Evolutionary conservation across 2,329 filamentous ascomycete species (phyloP), one percentile per base, ranked within the genome.

Genomic region (Madurella fahalii): DNA sequence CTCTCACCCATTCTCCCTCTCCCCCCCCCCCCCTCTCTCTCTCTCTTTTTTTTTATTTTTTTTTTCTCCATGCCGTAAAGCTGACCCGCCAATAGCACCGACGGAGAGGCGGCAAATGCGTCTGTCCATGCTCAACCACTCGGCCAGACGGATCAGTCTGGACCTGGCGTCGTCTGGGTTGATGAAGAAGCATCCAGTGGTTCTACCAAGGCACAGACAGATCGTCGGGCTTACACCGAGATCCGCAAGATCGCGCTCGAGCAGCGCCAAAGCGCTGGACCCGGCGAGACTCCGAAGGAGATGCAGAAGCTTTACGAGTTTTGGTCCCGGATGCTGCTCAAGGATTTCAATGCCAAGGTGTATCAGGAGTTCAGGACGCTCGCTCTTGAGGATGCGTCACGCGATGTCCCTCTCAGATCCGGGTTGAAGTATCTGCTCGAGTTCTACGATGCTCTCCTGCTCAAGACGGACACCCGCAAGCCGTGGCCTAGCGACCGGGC

Each of bases 341-440:
- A 82, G 64, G 85, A 87, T 71, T 90, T 91, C 78, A 88, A 91
- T 69, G 76, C 78, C 55, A 76, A 75, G 66, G 88, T 92, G 82
- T 91, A 91, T 72, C 75, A 82, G 66, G 87, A 91, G 68, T 90
- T 91, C 72, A 82, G 83, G 60, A 74, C 75, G 64, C 77, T 81
- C 67, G 87, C 87, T 52, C 72, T 85, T 58, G 82, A 85, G 66
- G 87, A 91, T 70, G 75, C 78, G 52, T 68, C 71, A 54, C 69
- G 77, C 59, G 74, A 58, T 12, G 74, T 64, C 71, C 59, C 67
- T 72, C 64, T 76, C 56, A 73, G 74, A 56, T 73, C 73, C 59
- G 87, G 87, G 47, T 73, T 88, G 65, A 77, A 76, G 55, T 80
- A 80, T 67, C 74, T 90, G 52, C 73, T 88, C 62, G 79, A 80